Conservation (phyloP, 768 basidiomycete genomes). For the Russula virescens region DNA sequence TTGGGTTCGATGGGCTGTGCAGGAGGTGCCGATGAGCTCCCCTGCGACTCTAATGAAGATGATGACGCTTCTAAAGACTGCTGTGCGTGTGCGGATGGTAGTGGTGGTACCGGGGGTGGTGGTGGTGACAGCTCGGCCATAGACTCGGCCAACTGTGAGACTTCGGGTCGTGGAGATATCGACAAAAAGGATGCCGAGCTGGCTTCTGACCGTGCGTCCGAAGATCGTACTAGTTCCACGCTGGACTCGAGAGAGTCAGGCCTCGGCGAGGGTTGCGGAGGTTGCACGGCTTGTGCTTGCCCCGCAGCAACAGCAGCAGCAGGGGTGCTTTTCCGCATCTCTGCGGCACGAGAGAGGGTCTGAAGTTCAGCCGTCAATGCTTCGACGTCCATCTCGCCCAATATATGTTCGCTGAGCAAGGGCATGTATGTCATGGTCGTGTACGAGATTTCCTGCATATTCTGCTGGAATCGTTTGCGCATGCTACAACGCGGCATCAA, state of each 20-base stretch:
- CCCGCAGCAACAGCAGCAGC: constrained; percentile 8
- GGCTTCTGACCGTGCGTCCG: constrained; percentile 41
- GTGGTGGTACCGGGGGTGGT: neutral
- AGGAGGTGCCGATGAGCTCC: neutral
- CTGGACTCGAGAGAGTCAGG: constrained; percentile 34
- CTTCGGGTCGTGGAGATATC: constrained; percentile 36
- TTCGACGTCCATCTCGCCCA: constrained; percentile 76
- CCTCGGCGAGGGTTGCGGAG: constrained; percentile 12
- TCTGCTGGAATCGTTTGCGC: constrained; percentile 65
- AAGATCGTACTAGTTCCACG: constrained; percentile 31
- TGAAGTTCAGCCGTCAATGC: constrained; percentile 53
- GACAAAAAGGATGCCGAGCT: constrained; percentile 40
- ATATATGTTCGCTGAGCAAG: constrained; percentile 56
- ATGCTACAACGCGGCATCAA: constrained; percentile 40
- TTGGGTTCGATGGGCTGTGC: constrained; percentile 1
- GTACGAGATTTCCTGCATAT: constrained; percentile 70
- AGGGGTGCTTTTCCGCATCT: constrained; percentile 20
- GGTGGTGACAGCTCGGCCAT: constrained; percentile 34
- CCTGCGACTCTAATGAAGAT: constrained; percentile 9
- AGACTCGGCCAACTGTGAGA: constrained; percentile 36
- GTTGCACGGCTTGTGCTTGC: constrained; percentile 10
- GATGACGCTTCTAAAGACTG: constrained; percentile 24
- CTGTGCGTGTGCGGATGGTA: neutral
- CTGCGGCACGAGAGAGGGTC: constrained; percentile 36
- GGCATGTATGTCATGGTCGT: constrained; percentile 68